Percentiles rank a stretch among this genome's conserved stretches.
Conservation (phyloP, 768 basidiomycete species). For the Lactarius indigo region DNA sequence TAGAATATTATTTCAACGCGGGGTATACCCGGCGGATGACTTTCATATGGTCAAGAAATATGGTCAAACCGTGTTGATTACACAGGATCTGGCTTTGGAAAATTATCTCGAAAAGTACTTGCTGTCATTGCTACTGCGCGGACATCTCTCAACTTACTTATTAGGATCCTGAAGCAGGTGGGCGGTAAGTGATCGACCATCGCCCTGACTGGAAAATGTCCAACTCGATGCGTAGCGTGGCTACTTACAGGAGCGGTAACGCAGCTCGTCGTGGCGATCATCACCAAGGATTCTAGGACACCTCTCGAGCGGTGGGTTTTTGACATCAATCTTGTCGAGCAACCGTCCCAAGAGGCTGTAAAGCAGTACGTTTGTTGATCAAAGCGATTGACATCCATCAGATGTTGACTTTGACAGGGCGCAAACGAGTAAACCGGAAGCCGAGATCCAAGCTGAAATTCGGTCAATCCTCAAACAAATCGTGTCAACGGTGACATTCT, state of each 20-base stretch:
- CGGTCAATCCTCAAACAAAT: conserved; percentile 98
- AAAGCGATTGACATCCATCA: conserved; percentile 1
- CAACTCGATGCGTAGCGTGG: conserved; percentile 63
- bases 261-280: conserved; percentile 92
- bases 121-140: not conserved
- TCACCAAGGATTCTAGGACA: conserved; percentile 88
- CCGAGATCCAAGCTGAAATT: conserved; percentile 96
- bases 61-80: conserved; percentile 91
- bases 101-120: conserved; percentile 82
- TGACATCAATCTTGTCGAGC: conserved; percentile 82
- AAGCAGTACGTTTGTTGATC: conserved; percentile 40
- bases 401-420: conserved; percentile 37
- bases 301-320: conserved; percentile 98
- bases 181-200: conserved; percentile 58
- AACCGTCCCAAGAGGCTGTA: conserved; percentile 43
- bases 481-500: conserved; percentile 92
- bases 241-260: conserved; percentile 88
- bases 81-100: conserved; percentile 88
- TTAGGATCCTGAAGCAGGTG: conserved; percentile 86
- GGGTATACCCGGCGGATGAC: conserved; percentile 96
- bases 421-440: conserved; percentile 59
- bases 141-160: conserved; percentile 9
- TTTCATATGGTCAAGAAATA: conserved; percentile 99
- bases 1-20: conserved; percentile 94
- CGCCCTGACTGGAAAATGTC: not conserved